These are phyloP conservation scores for Suhomyces sp. DNA, from an alignment of 805 yeast species.

Conservation along the genomic window DNA sequence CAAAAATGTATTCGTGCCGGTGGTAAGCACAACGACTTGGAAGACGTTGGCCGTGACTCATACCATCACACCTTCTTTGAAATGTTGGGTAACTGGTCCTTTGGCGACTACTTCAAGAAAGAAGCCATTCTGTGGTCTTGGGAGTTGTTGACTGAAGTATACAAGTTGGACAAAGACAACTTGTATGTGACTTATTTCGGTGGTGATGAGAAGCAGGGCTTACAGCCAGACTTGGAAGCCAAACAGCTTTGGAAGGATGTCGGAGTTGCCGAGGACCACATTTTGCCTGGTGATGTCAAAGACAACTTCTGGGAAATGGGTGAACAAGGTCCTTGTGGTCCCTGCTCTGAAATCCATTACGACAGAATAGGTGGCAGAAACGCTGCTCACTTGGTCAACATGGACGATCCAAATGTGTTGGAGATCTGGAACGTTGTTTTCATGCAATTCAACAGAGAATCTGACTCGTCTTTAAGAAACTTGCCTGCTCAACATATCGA, in stretches of 20 bases:
- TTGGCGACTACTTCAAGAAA: constrained; percentile 96
- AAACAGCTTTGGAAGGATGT: constrained; percentile 78
- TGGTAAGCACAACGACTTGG: constrained; percentile 97
- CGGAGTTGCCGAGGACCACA: constrained; percentile 90
- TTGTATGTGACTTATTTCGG: constrained; percentile 95
- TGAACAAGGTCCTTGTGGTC: constrained; percentile 99
- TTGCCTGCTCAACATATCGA: constrained; percentile 95
- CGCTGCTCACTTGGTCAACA: constrained; percentile 84
- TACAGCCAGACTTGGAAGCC: constrained; percentile 93
- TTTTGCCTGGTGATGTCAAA: constrained; percentile 82
- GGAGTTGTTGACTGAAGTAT: constrained; percentile 85
- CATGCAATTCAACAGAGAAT: constrained; percentile 94
- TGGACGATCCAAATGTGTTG: constrained; percentile 96
- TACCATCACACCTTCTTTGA: constrained; percentile 98
- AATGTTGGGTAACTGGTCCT: constrained; percentile 99
- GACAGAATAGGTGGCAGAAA: constrained; percentile 99
- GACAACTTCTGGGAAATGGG: constrained; percentile 99
- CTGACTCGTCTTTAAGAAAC: constrained; percentile 72
- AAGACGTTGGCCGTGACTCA: constrained; percentile 96
- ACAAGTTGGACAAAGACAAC: constrained; percentile 74
- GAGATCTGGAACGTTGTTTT: constrained; percentile 98
- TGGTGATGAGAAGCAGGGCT: constrained; percentile 79
- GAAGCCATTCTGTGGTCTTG: constrained; percentile 89
- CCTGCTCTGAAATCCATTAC: constrained; percentile 96
- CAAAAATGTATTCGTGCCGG: constrained; percentile 99